These are phyloP conservation scores for Trichoderma afroharzianum DNA, from an alignment of 2,329 filamentous ascomycete species.

Conservation along the genomic window DNA sequence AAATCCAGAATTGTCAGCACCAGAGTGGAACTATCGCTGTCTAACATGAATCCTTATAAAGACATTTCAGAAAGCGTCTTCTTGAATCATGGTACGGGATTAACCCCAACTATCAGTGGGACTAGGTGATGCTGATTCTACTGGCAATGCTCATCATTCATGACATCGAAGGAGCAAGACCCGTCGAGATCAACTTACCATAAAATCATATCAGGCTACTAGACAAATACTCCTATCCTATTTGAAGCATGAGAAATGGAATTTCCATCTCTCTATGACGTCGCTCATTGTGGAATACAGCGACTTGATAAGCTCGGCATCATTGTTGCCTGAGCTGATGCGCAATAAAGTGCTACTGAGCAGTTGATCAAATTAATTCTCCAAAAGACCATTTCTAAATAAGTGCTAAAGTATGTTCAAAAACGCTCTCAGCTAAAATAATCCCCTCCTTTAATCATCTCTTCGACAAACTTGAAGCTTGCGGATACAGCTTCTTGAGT, in stretches of 20 bases:
- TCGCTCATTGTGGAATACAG: too few relatives aligned
- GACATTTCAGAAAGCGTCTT: background rate
- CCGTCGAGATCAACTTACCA: background rate
- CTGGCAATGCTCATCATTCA: background rate
- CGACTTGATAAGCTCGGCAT: too few relatives aligned
- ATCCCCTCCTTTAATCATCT: background rate
- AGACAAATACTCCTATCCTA: too few relatives aligned
- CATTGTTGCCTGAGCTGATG: too few relatives aligned
- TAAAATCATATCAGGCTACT: background rate
- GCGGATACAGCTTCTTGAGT: background rate
- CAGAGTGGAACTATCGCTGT: background rate
- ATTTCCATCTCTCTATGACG: too few relatives aligned
- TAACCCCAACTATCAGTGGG: background rate
- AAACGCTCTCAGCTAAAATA: background rate
- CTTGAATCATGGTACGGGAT: background rate
- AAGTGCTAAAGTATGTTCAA: background rate
- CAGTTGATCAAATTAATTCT: background rate
- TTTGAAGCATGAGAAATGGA: too few relatives aligned
- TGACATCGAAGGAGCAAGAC: background rate
- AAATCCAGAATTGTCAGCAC: background rate
- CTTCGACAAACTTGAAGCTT: background rate
- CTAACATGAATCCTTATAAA: background rate
- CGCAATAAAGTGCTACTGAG: background rate
- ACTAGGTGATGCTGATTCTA: background rate
- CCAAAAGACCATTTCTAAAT: background rate